Conservation (phyloP, 176 grass and related monocot species). For the Zea luxurians region DNA sequence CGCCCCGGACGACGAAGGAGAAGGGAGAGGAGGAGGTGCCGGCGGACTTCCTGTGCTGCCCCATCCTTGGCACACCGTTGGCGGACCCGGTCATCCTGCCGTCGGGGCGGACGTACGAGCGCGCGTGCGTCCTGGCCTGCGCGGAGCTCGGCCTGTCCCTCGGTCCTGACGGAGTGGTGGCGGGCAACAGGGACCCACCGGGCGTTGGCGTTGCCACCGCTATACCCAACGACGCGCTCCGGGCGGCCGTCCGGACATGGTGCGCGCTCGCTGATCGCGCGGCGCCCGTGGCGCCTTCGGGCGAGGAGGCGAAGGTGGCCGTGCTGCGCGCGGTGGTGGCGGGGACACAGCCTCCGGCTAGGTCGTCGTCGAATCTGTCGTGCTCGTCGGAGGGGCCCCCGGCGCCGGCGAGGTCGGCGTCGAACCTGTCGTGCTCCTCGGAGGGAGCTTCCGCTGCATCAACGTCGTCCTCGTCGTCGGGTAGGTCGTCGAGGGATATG, state of each 20-base stretch:
- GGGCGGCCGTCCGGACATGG: constrained; percentile 56
- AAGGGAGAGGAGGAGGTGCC: background rate
- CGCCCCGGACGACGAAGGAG: background rate
- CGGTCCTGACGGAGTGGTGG: background rate
- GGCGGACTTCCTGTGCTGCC: constrained; percentile 66
- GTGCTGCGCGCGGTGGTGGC: constrained; percentile 32
- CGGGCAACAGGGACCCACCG: background rate
- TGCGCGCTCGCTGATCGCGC: constrained; percentile 32
- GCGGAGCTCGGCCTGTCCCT: constrained; percentile 51
- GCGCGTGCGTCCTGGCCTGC: constrained; percentile 56
- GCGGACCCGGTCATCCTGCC: constrained; percentile 64
- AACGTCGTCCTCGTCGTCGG: constrained; percentile 17
- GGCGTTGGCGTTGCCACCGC: background rate
- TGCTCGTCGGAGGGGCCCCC: background rate
- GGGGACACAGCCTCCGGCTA: background rate
- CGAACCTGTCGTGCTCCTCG: constrained; percentile 18
- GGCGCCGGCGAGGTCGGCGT: background rate
- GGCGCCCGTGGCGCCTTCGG: constrained; percentile 14
- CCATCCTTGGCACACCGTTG: constrained; percentile 53
- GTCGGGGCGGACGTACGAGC: constrained; percentile 61
- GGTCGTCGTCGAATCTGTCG: background rate
- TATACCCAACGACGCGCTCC: constrained; percentile 75
- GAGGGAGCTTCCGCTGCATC: constrained; percentile 27
- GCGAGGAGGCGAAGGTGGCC: constrained; percentile 32
- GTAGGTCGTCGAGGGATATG: constrained; percentile 33